phyloP scores from a whole-genome alignment of 208 protist genomes.

The Leishmania lainsoni region DNA sequence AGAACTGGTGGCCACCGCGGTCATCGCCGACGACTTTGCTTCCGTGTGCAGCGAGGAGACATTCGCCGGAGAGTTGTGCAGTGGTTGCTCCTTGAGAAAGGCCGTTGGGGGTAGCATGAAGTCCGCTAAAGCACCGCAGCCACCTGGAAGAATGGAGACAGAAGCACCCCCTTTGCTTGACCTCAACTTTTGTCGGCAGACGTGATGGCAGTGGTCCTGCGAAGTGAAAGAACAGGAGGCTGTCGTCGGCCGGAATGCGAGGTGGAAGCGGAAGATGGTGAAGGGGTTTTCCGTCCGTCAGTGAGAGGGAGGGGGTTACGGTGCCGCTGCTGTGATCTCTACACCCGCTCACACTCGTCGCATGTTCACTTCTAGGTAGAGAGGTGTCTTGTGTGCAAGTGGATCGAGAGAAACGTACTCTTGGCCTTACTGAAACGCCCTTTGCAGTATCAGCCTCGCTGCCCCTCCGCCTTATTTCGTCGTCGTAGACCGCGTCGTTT shows the following conservation, averaged over 20 bases:
- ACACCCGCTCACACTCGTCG: not conserved
- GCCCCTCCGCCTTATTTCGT: not conserved
- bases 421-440: not conserved
- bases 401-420: not conserved
- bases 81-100: not conserved
- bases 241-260: not conserved
- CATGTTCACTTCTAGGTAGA: not conserved
- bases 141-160: not conserved
- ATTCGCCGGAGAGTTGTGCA: not conserved
- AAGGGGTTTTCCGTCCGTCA: not conserved
- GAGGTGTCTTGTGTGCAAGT: not conserved
- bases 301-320: not conserved
- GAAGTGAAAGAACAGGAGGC: not conserved
- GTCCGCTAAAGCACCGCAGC: not conserved
- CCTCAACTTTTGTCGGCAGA: not conserved
- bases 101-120: constrained; percentile 3
- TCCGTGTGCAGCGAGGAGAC: not conserved
- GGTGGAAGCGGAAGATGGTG: not conserved
- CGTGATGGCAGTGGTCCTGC: not conserved
- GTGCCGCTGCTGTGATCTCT: not conserved
- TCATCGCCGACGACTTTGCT: constrained; percentile 14
- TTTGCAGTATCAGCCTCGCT: not conserved
- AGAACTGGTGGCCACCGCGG: not conserved
- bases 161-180: not conserved
- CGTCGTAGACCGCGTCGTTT: not conserved